A percentile compares a stretch with the other conserved stretches of the same genome.
These are phyloP conservation scores for Hypsizygus marmoreus DNA, from an alignment of 768 basidiomycete species.

Conservation along the genomic window DNA sequence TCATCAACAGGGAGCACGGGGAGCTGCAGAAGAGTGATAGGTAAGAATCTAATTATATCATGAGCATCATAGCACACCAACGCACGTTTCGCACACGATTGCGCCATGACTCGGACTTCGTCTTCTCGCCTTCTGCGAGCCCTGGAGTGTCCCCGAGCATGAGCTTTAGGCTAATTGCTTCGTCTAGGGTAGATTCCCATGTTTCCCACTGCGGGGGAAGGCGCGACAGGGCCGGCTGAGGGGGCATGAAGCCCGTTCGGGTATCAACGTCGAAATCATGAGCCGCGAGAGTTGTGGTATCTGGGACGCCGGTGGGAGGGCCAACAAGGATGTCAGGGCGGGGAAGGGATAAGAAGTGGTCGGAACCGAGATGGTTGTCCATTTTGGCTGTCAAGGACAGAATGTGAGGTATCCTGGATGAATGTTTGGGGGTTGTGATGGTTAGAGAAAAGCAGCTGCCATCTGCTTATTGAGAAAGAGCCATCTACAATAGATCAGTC, in stretches of 20 bases:
- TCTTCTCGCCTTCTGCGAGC: conserved; percentile 40
- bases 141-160: conserved; percentile 60
- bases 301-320: conserved; percentile 16
- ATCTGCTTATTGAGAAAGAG: too few relatives aligned
- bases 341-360: conserved; percentile 20
- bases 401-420: too few relatives aligned
- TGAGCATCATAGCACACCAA: conserved; percentile 7
- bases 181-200: conserved; percentile 70
- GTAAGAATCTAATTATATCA: neutral
- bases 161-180: conserved; percentile 48
- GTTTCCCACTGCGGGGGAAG: conserved; percentile 63
- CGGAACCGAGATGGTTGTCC: conserved; percentile 12
- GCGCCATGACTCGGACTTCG: conserved; percentile 56
- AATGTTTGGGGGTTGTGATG: too few relatives aligned
- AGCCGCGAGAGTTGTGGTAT: conserved; percentile 42
- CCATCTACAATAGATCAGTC: too few relatives aligned
- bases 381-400: too few relatives aligned
- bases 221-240: conserved; percentile 63
- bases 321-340: conserved; percentile 18
- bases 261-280: conserved; percentile 93
- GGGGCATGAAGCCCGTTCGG: conserved; percentile 90
- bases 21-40: conserved; percentile 41
- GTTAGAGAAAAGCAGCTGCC: too few relatives aligned
- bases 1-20: conserved; percentile 49
- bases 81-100: conserved; percentile 48